Evolutionary conservation across 2,329 filamentous ascomycete species (phyloP).

Genomic region (Elsinoe perseae): DNA sequence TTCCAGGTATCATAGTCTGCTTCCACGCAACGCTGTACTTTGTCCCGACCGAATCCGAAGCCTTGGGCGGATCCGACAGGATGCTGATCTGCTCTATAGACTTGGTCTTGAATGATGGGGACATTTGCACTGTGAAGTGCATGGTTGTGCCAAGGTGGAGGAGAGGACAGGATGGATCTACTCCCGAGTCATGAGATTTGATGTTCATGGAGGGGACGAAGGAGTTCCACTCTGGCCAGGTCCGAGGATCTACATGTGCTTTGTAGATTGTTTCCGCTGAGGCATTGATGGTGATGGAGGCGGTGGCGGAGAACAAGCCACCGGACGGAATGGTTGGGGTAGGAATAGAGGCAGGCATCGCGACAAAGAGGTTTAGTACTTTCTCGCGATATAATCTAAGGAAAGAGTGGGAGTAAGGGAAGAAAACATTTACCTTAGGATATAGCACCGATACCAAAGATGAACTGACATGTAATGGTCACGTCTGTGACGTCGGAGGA

Average conservation of each 20-base stretch:
- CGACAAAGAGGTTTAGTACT: too few species aligned
- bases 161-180: constrained; percentile 12
- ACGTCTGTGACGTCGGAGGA: neutral
- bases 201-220: constrained; percentile 42
- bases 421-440: neutral
- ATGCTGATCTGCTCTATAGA: constrained; percentile 32
- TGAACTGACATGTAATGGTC: neutral
- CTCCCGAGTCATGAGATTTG: constrained; percentile 33
- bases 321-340: constrained; percentile 27
- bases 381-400: too few species aligned
- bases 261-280: constrained; percentile 38
- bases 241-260: constrained; percentile 38
- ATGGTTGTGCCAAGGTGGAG: constrained; percentile 37
- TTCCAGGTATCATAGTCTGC: constrained; percentile 24
- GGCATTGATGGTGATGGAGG: constrained; percentile 33
- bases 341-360: constrained; percentile 21
- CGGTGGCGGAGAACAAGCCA: constrained; percentile 29
- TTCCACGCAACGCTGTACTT: constrained; percentile 24
- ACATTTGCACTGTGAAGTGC: constrained; percentile 39
- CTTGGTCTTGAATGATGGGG: constrained; percentile 24
- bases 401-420: neutral
- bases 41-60: constrained; percentile 17
- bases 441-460: neutral
- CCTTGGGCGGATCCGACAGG: constrained; percentile 25
- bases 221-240: constrained; percentile 42